Conservation (phyloP, 306 rosid genomes). For the Vigna mungo region DNA sequence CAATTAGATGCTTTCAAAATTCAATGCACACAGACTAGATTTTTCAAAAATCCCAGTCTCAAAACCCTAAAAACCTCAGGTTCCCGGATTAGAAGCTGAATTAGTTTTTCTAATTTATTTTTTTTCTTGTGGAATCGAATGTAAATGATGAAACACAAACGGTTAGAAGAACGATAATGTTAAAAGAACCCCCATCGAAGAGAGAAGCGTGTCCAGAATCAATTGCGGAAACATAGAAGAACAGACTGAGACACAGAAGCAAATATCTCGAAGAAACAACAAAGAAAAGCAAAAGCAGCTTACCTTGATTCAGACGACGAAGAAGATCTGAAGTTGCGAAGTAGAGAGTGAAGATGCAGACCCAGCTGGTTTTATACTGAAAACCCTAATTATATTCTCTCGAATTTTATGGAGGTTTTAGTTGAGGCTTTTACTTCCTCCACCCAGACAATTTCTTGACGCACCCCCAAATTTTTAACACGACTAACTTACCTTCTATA, state of each 20-base stretch:
- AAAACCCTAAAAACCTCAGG: too few relatives aligned
- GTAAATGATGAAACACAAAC: neutral
- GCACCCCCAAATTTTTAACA: too few relatives aligned
- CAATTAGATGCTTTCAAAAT: neutral
- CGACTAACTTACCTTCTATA: too few relatives aligned
- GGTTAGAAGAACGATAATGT: constrained; percentile 1
- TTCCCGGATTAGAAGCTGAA: too few relatives aligned
- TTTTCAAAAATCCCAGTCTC: too few relatives aligned
- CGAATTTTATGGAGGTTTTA: neutral
- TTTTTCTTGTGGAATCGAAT: too few relatives aligned
- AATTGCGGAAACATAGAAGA: neutral
- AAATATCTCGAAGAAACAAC: neutral
- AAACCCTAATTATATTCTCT: neutral
- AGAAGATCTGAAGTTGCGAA: constrained; percentile 28
- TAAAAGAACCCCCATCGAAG: constrained; percentile 47
- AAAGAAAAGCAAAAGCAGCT: neutral
- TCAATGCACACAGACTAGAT: neutral
- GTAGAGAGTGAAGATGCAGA: too few relatives aligned
- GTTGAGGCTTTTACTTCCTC: neutral
- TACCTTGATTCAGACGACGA: constrained; percentile 20
- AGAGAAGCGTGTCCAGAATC: neutral
- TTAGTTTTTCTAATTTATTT: too few relatives aligned
- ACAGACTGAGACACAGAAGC: neutral
- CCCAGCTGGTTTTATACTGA: constrained; percentile 27
- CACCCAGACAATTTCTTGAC: too few relatives aligned